Base-by-base conservation (phyloP, 208 protist genomes). In the Trypanosoma conorhini region DNA sequence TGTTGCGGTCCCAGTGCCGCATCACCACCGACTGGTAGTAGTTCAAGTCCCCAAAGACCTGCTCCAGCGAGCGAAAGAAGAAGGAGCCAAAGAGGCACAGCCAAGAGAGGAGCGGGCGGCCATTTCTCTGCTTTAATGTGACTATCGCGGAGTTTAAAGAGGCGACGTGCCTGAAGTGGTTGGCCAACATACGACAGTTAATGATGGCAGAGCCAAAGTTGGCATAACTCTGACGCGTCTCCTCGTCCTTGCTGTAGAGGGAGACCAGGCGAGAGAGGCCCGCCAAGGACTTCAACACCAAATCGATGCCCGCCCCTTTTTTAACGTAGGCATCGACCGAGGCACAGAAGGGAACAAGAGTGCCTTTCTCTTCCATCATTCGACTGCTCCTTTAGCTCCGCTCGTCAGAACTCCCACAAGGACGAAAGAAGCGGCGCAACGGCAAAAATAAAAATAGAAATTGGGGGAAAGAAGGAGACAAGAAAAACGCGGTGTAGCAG, bases 171-270 rank as follows among this genome's bases (percentile, higher is more conserved):
- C 86, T 75, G 44, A 86, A 88, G 72, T 89, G 90, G 73, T 97
- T 97, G 54, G 81, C 83, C 42, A 97, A 80, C 92, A 97, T 97
- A 13, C 92, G 86, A 67, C 85, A 91, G 68, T 97, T 89, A 42
- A 97, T 83, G 44, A 97, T 92, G 44, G 75, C 67, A 58, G 83
- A 77, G 17, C 83, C 77, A 21, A 97, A 40, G 5, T 68, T 46
- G 30, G 79, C 72, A 65, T 77, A 94, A 55, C 62, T 73, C 42
- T 81, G 70, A 31, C 71, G 63, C 22, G 71, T 76, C 35, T 52
- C 70, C 21, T 66, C 60, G 9, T 78, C 56, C 22, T 19, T 55
- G 67, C 72, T 82, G 62, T 94, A 85, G 4, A 94, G 51, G 75
- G 82, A 85, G 38, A 70, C 75, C 42, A 97, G 52, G 1, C 92